Conservation (phyloP, 495 filamentous ascomycete species). For the Pseudoneurospora amorphoporcata region DNA sequence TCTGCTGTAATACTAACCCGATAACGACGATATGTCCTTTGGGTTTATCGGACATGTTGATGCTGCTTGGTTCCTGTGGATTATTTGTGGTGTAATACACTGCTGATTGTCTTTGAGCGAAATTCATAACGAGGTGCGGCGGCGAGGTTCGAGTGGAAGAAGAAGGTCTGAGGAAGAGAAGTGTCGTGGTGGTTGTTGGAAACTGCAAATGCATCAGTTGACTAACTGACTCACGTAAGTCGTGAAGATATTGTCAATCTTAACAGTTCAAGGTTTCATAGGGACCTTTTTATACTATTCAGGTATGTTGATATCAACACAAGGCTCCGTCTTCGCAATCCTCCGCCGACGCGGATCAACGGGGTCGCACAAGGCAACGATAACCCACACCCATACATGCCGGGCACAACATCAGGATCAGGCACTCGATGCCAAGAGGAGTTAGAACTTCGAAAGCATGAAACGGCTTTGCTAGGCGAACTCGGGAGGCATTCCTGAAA, state of each 20-base stretch:
- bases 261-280: not conserved
- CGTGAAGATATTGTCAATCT: not conserved
- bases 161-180: not conserved
- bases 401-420: not conserved
- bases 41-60: not conserved
- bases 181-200: not conserved
- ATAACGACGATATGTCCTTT: slow-evolving; percentile 5
- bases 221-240: not conserved
- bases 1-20: not conserved
- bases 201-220: not conserved
- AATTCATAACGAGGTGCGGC: not conserved
- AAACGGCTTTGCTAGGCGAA: not conserved
- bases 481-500: not conserved
- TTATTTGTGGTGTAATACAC: not conserved
- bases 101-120: not conserved
- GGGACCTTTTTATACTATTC: not conserved
- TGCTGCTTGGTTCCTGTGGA: not conserved
- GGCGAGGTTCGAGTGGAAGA: not conserved
- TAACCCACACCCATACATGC: not conserved
- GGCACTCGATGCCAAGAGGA: not conserved
- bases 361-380: not conserved
- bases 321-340: not conserved
- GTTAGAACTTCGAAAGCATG: not conserved
- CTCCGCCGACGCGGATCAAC: not conserved
- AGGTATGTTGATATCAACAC: not conserved